Evolutionary conservation across 768 basidiomycete species (phyloP), one percentile per base, ranked within the genome.

Genomic region (Pleurotus salmoneostramineus): DNA sequence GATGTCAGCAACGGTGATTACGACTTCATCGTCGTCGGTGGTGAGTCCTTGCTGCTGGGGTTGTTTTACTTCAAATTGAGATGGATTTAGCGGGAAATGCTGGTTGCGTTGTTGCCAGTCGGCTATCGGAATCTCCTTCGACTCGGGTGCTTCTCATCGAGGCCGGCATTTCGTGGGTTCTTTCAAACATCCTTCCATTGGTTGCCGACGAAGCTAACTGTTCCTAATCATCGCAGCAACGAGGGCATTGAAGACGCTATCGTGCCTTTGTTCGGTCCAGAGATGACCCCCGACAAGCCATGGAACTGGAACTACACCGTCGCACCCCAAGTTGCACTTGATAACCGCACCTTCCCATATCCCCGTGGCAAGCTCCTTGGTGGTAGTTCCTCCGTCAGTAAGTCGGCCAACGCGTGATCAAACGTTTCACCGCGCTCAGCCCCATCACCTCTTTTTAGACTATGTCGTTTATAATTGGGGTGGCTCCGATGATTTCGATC

Each of bases 241-340:
- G 64, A 58, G 56, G 61, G 60, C 21, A 59, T 62, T 32, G 48
- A 47, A 14, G 60, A 56, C 42, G 55, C 60, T n/a, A 59, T 60
- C 47, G 57, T 66, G 14, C 65, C 65, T 32, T 56, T 66, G 12
- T 51, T 66, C 37, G 56, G 62, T 5, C 58, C 58, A 14, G 44
- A 55, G 43, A 50, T 61, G 7, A 50, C 56, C 40, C 63, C 61
- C 6, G 50, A 65, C 33, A 68, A 66, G 4, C 57, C 58, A 10
- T 68, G 64, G 31, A 71, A 72, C 58, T 73, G 71, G 71, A 72
- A 75, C 59, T 74, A 69, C 50, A 71, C 72, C 21, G 66, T 68
- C 10, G 63, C 64, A 4, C 62, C 72, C 0, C 69, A 74, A 60
- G 40, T 58, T 14, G 69, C 67, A 14, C 63, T 74, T 21, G 63